Evolutionary conservation across 176 grass and related monocot species (phyloP).

Genomic region (Hyparrhenia diplandra): DNA sequence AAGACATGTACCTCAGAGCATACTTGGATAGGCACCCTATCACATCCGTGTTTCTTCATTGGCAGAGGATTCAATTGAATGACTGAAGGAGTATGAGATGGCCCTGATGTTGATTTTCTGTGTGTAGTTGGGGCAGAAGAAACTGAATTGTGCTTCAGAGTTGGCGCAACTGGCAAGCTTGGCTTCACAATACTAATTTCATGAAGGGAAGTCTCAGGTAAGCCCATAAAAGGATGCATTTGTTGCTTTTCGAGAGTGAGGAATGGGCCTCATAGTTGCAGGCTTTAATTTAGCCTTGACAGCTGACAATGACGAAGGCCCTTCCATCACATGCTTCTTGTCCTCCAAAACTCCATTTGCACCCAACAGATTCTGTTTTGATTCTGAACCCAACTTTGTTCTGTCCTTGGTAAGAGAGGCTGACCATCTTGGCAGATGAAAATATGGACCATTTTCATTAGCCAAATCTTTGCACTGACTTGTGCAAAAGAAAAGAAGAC

Average conservation of each 20-base stretch:
- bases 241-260: conserved; percentile 65
- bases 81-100: conserved; percentile 54
- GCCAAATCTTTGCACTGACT: conserved; percentile 41
- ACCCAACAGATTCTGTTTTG: conserved; percentile 31
- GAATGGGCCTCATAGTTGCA: conserved; percentile 80
- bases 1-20: conserved; percentile 70
- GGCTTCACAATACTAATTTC: conserved; percentile 45
- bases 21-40: conserved; percentile 65
- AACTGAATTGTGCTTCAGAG: conserved; percentile 53
- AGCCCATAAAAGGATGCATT: conserved; percentile 78
- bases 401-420: conserved; percentile 66
- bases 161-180: conserved; percentile 37
- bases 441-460: conserved; percentile 34
- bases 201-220: conserved; percentile 30
- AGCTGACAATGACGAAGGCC: conserved; percentile 23
- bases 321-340: conserved; percentile 21
- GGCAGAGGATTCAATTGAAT: conserved; percentile 88
- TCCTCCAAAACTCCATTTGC: conserved; percentile 37
- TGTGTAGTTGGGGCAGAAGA: conserved; percentile 46
- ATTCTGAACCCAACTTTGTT: conserved; percentile 40
- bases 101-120: conserved; percentile 71
- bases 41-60: conserved; percentile 96
- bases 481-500: conserved; percentile 91
- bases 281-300: conserved; percentile 52
- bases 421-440: conserved; percentile 59